A percentile compares a stretch with the other conserved stretches of the same genome.
These are phyloP conservation scores for Colletotrichum sp. DNA, from an alignment of 2,329 filamentous ascomycete species.

Conservation along the genomic window DNA sequence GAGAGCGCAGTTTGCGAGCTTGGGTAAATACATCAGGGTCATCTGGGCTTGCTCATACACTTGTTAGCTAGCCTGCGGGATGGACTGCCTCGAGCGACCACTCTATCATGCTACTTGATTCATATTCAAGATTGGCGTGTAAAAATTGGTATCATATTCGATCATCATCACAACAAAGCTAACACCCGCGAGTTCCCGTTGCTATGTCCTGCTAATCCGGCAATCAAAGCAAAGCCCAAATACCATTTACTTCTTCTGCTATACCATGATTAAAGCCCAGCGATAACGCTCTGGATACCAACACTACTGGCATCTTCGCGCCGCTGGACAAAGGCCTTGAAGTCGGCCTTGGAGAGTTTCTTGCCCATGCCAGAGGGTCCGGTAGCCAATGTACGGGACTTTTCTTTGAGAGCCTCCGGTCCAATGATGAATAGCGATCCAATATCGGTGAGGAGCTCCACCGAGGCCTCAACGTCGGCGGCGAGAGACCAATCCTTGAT, in stretches of 20 bases:
- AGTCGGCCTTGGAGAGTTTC: conserved; percentile 68
- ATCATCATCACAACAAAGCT: neutral
- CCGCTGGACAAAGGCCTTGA: conserved; percentile 83
- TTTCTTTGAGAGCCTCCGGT: conserved; percentile 75
- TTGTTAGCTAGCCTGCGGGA: neutral
- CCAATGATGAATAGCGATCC: conserved; percentile 96
- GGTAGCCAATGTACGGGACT: conserved; percentile 62
- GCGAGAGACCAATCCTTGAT: conserved; percentile 81
- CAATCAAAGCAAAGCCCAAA: neutral
- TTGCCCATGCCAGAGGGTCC: conserved; percentile 48
- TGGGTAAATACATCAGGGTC: neutral
- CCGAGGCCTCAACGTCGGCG: conserved; percentile 68
- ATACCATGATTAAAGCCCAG: conserved; percentile 50
- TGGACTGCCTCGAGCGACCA: neutral
- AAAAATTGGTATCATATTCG: conserved; percentile 13
- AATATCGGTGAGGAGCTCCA: conserved; percentile 91
- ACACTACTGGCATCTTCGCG: conserved; percentile 82
- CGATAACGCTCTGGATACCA: conserved; percentile 83
- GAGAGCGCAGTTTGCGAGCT: neutral
- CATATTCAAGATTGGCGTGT: neutral
- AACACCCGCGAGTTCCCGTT: neutral
- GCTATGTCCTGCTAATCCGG: neutral
- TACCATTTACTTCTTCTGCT: neutral
- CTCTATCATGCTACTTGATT: neutral
- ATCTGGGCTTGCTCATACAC: neutral